phyloP scores from a whole-genome alignment of 2,329 filamentous ascomycete genomes.

The Penicillium capsulatum region DNA sequence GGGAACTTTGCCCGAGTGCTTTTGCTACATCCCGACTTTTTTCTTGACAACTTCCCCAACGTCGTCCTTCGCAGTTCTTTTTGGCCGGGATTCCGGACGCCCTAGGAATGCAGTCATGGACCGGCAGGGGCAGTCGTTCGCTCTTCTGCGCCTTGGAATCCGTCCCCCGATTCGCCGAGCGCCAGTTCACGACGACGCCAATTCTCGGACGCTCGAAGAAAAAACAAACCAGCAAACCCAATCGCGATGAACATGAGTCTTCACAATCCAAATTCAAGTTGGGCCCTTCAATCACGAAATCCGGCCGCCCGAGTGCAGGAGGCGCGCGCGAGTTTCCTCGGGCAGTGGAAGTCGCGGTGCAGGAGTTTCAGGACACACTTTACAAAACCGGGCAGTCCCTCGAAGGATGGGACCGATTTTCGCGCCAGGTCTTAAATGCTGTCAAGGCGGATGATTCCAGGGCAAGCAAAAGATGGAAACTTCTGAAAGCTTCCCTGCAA shows the following conservation, averaged over 20 bases:
- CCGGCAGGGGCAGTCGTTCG: constrained; percentile 36
- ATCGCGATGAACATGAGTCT: constrained; percentile 1
- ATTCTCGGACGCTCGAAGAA: constrained; percentile 24
- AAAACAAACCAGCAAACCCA: constrained; percentile 10
- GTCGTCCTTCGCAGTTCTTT: background rate
- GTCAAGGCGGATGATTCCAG: constrained; percentile 23
- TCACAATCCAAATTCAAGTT: background rate
- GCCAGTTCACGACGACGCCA: constrained; percentile 32
- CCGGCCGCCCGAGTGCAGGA: constrained; percentile 13
- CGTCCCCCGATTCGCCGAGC: constrained; percentile 24
- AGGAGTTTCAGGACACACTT: constrained; percentile 22
- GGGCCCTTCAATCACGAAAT: background rate
- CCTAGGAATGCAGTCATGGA: constrained; percentile 42
- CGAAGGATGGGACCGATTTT: constrained; percentile 29
- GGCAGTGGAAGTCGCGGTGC: constrained; percentile 26
- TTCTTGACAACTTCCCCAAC: no score
- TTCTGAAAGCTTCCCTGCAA: constrained; percentile 45
- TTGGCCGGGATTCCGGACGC: constrained; percentile 2
- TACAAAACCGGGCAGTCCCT: constrained; percentile 14
- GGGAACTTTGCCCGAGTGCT: constrained; percentile 20
- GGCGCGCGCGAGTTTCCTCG: constrained; percentile 24
- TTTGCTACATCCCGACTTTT: background rate
- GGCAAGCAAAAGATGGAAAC: constrained; percentile 12
- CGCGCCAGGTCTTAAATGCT: constrained; percentile 32
- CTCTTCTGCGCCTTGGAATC: constrained; percentile 41